These are phyloP conservation scores for Macrophomina tecta DNA, from an alignment of 2,329 filamentous ascomycete species.

Conservation along the genomic window DNA sequence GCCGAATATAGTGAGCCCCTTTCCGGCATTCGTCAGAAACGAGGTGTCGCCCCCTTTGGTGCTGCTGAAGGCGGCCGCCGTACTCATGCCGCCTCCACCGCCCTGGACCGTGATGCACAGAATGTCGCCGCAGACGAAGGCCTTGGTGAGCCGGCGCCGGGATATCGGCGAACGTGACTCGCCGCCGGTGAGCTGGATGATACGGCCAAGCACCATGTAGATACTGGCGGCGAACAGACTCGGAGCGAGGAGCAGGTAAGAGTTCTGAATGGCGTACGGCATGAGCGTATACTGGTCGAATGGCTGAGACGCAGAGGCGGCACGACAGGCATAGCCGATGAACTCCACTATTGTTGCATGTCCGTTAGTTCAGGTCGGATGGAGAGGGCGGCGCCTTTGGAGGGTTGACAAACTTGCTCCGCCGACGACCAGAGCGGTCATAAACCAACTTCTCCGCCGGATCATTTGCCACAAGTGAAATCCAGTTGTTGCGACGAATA, in stretches of 20 bases:
- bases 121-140: conserved; percentile 51
- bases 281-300: conserved; percentile 37
- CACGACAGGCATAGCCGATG: conserved; percentile 58
- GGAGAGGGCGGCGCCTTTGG: background rate
- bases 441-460: background rate
- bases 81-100: conserved; percentile 32
- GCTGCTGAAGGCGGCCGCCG: conserved; percentile 11
- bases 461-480: background rate
- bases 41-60: background rate
- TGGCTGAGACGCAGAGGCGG: conserved; percentile 45
- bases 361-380: background rate
- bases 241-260: conserved; percentile 54
- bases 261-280: conserved; percentile 51
- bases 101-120: conserved; percentile 49
- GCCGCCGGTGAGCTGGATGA: conserved; percentile 43
- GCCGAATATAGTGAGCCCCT: conserved; percentile 52
- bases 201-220: conserved; percentile 52
- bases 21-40: background rate
- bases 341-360: conserved; percentile 52
- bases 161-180: conserved; percentile 44
- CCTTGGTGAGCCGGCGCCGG: conserved; percentile 45
- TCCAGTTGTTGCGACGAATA: background rate
- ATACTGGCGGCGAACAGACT: conserved; percentile 55
- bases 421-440: background rate
- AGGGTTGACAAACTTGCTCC: background rate